These are phyloP conservation scores for Botrytis porri DNA, from an alignment of 2,329 filamentous ascomycete species.

Conservation along the genomic window DNA sequence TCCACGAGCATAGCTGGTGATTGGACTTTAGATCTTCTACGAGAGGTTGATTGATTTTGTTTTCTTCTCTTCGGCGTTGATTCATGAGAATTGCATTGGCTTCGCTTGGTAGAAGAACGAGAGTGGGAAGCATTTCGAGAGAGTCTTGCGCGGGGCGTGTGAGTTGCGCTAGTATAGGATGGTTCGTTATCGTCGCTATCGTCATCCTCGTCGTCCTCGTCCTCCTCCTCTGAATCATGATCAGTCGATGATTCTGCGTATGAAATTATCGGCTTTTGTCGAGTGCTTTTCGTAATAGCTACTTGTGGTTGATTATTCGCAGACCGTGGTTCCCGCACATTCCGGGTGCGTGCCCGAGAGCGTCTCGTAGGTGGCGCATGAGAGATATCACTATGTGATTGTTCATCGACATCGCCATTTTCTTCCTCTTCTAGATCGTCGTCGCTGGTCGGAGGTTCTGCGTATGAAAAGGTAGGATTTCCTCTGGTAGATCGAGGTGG, in stretches of 20 bases:
- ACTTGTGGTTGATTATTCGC: constrained; percentile 19
- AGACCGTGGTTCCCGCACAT: constrained; percentile 12
- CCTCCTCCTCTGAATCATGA: constrained; percentile 13
- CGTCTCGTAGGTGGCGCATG: background rate
- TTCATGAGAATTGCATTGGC: constrained; percentile 18
- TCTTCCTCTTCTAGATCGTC: constrained; percentile 12
- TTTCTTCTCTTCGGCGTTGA: constrained; percentile 28
- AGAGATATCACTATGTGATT: background rate
- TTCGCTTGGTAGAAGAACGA: constrained; percentile 13
- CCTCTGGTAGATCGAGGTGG: constrained; percentile 10
- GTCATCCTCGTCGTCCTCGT: constrained; percentile 13
- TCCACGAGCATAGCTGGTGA: constrained; percentile 4
- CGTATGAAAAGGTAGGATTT: constrained; percentile 18
- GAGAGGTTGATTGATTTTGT: constrained; percentile 16
- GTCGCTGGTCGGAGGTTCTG: constrained; percentile 19
- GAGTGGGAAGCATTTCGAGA: background rate
- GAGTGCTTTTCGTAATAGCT: constrained; percentile 24
- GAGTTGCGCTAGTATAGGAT: background rate
- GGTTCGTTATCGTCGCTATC: constrained; percentile 9
- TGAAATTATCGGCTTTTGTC: constrained; percentile 30
- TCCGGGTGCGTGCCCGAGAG: constrained; percentile 6
- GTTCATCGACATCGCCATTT: background rate
- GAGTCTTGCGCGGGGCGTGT: background rate
- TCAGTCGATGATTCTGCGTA: constrained; percentile 32
- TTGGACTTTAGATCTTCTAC: constrained; percentile 13